Evolutionary conservation across 768 basidiomycete species (phyloP).

Genomic region (Hericium erinaceus): DNA sequence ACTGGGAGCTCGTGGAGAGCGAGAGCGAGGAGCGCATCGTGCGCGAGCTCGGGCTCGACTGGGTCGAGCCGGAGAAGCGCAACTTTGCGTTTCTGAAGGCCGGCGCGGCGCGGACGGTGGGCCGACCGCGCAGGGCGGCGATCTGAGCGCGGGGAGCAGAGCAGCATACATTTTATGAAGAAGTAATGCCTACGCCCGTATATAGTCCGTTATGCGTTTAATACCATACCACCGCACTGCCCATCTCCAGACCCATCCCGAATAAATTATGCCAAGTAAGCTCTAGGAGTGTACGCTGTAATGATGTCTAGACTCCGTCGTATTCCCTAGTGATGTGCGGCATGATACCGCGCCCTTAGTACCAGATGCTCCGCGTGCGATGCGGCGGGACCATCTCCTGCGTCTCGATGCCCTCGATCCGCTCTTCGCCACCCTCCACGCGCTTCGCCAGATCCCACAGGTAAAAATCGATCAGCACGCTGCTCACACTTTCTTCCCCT

Average conservation of each 20-base stretch:
- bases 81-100: slow-evolving; percentile 11
- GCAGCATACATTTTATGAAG: too few relatives aligned
- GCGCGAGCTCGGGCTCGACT: slow-evolving; percentile 7
- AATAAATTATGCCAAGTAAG: too few relatives aligned
- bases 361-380: slow-evolving; percentile 80
- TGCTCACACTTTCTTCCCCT: slow-evolving; percentile 50
- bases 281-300: too few relatives aligned
- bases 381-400: slow-evolving; percentile 59
- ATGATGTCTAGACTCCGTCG: too few relatives aligned
- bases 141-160: too few relatives aligned
- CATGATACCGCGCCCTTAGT: slow-evolving; percentile 30
- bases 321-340: too few relatives aligned
- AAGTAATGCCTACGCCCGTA: too few relatives aligned
- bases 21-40: slow-evolving; percentile 11
- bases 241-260: too few relatives aligned
- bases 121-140: too few relatives aligned
- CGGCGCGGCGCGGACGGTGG: background rate
- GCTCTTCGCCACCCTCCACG: slow-evolving; percentile 53
- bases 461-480: slow-evolving; percentile 86
- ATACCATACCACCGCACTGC: too few relatives aligned
- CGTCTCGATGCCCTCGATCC: slow-evolving; percentile 46
- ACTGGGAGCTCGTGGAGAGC: slow-evolving; percentile 13
- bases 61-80: slow-evolving; percentile 6
- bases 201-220: too few relatives aligned
- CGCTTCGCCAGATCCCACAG: slow-evolving; percentile 82